Evolutionary conservation across 192 early-diverging fungal species (phyloP), one percentile per base, ranked within the genome.

Genomic region (Gonapodya sp.): DNA sequence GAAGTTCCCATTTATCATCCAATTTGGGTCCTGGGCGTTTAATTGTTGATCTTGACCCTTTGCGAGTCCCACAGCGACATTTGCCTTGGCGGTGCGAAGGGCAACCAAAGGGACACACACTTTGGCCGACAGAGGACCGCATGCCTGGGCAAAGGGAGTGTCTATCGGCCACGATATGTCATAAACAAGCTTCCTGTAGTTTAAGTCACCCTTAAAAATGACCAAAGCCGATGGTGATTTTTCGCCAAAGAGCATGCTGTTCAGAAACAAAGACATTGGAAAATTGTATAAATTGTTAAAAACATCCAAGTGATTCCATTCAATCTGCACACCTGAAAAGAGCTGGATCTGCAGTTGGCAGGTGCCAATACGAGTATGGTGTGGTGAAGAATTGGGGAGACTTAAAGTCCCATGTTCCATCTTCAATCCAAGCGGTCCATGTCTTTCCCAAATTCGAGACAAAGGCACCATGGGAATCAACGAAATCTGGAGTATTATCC

Each of bases 121-220:
- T 73, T 36, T 30, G 31, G 82, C 84, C n/a, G 89, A 84, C 18
- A 94, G 85, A 0, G 90, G 88, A 0, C 97, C 96, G 79, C 97
- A 91, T 0, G 96, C 95, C 0, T 92, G 90, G 30, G 78, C 81
- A 84, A 99, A 97, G n/a, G 92, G 88, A 1, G 95, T 96, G 0
- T 93, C 92, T 0, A 89, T 87, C 0, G 90, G 88, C 95, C 96
- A 98, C 31, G 94, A 85, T 82, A 92, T 93, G 81, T 98, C 97
- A 85, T 96, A 95, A n/a, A 94, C 90, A 35, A 96, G 87, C 84
- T 99, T 99, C 73, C 96, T 89, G 84, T 95, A 98, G 87, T 98
- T 99, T 80, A 99, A 84, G 82, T 99, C 97, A 36, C 97, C 97
- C 85, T 99, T 99, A 84, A 96, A 98, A 18, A 99, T 90, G 64